A percentile compares a stretch with the other conserved stretches of the same genome.
Evolutionary conservation across 805 yeast species (phyloP).

Genomic region (Wickerhamiella brachini): DNA sequence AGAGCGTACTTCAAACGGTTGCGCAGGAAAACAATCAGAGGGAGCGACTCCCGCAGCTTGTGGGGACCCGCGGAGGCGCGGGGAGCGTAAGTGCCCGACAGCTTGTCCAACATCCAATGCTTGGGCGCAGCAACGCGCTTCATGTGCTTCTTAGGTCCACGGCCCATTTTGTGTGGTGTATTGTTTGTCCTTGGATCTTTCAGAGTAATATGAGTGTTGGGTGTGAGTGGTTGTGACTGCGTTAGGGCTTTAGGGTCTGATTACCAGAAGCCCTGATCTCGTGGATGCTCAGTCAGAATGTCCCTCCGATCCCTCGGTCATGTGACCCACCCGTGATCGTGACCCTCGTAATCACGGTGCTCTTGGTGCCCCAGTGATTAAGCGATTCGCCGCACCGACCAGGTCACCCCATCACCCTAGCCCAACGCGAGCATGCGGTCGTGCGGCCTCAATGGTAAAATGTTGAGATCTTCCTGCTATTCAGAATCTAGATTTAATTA

Average conservation of each 20-base stretch:
- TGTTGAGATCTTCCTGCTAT: no score
- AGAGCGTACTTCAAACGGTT: constrained; percentile 98
- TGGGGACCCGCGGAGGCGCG: constrained; percentile 99
- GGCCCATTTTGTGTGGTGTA: constrained; percentile 32
- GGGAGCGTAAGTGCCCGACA: constrained; percentile 99
- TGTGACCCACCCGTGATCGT: no score
- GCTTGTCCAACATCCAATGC: constrained; percentile 99
- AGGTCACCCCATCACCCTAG: no score
- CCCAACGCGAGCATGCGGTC: no score
- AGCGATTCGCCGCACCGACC: no score
- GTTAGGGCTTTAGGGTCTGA: constrained; percentile 1
- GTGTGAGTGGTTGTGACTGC: neutral
- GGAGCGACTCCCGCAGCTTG: constrained; percentile 95
- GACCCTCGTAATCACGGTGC: no score
- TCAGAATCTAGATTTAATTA: no score
- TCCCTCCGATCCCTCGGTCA: no score
- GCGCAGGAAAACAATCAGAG: constrained; percentile 91
- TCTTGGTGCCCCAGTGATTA: no score
- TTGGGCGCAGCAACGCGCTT: constrained; percentile 99
- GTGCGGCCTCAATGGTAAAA: no score
- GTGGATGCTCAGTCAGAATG: no score
- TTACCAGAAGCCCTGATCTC: no score
- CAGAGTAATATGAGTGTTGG: constrained; percentile 1
- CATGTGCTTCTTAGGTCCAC: constrained; percentile 72
- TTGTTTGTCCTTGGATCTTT: constrained; percentile 2